phyloP scores from a whole-genome alignment of 805 yeast genomes.

The Blastobotrys parvus region DNA sequence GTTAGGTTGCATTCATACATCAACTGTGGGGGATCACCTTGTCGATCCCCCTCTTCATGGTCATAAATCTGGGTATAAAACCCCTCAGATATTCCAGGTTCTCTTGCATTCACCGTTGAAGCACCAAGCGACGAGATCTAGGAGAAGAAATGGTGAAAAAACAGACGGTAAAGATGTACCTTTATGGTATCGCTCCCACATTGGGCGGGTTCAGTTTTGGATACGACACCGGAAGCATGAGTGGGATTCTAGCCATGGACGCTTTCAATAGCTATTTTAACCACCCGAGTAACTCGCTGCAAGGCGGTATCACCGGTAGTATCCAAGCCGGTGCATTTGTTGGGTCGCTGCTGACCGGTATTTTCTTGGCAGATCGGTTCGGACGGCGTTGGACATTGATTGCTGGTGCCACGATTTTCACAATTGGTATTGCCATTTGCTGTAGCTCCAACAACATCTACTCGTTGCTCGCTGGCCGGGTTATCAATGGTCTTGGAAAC shows the following conservation, averaged over 20 bases:
- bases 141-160: constrained; percentile 2
- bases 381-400: constrained; percentile 61
- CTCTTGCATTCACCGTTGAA: too few species aligned
- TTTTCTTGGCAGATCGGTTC: constrained; percentile 46
- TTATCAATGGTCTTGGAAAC: constrained; percentile 63
- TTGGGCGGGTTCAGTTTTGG: constrained; percentile 34
- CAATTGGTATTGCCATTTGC: constrained; percentile 56
- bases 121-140: too few species aligned
- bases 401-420: constrained; percentile 46
- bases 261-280: constrained; percentile 42
- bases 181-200: constrained; percentile 14
- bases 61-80: too few species aligned
- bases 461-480: constrained; percentile 66
- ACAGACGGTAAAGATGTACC: constrained; percentile 7
- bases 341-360: constrained; percentile 35
- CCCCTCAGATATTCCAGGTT: too few species aligned
- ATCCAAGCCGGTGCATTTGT: constrained; percentile 55
- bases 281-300: constrained; percentile 40
- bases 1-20: too few species aligned
- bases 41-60: too few species aligned
- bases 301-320: constrained; percentile 57
- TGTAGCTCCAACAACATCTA: constrained; percentile 41
- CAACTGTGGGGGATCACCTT: too few species aligned
- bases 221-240: constrained; percentile 59
- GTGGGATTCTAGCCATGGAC: constrained; percentile 54